These are phyloP conservation scores for Lunularia cruciata DNA, from an alignment of 225 moss, liverwort and hornwort genomes.

Conservation along the genomic window DNA sequence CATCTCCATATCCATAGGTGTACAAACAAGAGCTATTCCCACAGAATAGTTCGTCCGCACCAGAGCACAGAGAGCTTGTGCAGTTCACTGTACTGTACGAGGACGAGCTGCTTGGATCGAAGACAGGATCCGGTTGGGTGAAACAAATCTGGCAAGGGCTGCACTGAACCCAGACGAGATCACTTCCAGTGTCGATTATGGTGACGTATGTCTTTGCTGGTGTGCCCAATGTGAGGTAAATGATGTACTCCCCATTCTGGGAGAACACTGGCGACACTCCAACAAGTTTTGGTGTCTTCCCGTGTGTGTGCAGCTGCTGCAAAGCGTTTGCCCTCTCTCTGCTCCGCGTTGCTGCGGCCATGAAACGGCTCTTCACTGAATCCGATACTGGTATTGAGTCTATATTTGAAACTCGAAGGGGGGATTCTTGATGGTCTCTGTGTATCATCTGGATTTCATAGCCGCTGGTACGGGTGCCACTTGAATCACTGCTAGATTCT, in stretches of 20 bases:
- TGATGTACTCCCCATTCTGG: slow-evolving; percentile 31
- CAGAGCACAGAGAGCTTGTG: slow-evolving; percentile 3
- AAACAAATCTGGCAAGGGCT: slow-evolving; percentile 44
- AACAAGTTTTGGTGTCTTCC: not conserved
- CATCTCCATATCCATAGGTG: slow-evolving; percentile 41
- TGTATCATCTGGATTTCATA: slow-evolving; percentile 9
- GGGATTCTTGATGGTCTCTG: not conserved
- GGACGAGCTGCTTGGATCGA: slow-evolving; percentile 33
- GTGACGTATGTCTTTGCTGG: slow-evolving; percentile 18
- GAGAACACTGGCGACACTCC: not conserved
- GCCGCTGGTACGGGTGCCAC: too few species aligned
- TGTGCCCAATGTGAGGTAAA: slow-evolving; percentile 24
- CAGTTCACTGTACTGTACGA: slow-evolving; percentile 39
- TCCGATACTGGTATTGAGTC: too few species aligned
- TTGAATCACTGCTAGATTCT: too few species aligned
- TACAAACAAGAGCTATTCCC: slow-evolving; percentile 23
- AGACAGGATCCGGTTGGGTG: slow-evolving; percentile 20
- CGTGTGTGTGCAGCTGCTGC: not conserved
- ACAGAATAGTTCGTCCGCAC: not conserved
- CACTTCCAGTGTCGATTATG: slow-evolving; percentile 49
- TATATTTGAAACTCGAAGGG: not conserved
- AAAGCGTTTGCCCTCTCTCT: not conserved
- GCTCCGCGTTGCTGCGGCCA: not conserved
- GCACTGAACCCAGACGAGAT: slow-evolving; percentile 59
- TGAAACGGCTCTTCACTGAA: not conserved